Percentiles rank a stretch among this genome's conserved stretches.
Conservation (phyloP, 2,329 filamentous ascomycete genomes). For the Amphichorda felina region DNA sequence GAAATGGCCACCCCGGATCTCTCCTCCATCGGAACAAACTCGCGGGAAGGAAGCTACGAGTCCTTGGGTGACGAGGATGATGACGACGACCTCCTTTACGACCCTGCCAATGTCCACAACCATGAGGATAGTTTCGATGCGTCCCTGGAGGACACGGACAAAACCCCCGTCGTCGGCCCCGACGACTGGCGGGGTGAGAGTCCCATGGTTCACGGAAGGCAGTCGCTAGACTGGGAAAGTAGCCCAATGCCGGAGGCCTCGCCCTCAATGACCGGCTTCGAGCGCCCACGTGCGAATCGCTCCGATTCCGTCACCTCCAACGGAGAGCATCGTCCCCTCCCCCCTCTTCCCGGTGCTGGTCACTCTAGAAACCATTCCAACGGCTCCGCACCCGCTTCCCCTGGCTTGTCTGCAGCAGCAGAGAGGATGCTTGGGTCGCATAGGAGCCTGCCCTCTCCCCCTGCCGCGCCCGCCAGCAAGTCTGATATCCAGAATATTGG, state of each 20-base stretch:
- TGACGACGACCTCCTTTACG: conserved; percentile 47
- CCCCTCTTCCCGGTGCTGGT: conserved; percentile 62
- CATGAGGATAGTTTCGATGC: conserved; percentile 88
- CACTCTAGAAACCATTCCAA: conserved; percentile 24
- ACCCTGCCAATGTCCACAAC: conserved; percentile 33
- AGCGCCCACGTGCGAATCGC: conserved; percentile 45
- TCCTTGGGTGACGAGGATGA: conserved; percentile 62
- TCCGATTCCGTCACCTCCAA: conserved; percentile 68
- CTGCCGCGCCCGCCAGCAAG: conserved; percentile 53
- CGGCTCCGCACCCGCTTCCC: conserved; percentile 42
- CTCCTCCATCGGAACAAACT: conserved; percentile 83
- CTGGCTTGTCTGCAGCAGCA: conserved; percentile 55
- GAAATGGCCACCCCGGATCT: conserved; percentile 95
- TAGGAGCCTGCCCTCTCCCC: conserved; percentile 59
- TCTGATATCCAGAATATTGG: conserved; percentile 68
- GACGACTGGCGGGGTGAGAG: conserved; percentile 85
- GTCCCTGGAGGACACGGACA: conserved; percentile 88
- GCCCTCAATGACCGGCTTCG: conserved; percentile 26
- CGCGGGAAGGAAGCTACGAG: conserved; percentile 87
- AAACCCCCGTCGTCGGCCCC: conserved; percentile 94
- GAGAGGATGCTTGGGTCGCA: conserved; percentile 58
- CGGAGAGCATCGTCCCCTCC: conserved; percentile 72
- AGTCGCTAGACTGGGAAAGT: conserved; percentile 41
- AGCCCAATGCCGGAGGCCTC: conserved; percentile 52
- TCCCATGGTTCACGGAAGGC: conserved; percentile 22